A percentile compares a stretch with the other conserved stretches of the same genome.
These are phyloP conservation scores for Chaetomium fimeti DNA, from an alignment of 495 filamentous ascomycete species.

Conservation along the genomic window DNA sequence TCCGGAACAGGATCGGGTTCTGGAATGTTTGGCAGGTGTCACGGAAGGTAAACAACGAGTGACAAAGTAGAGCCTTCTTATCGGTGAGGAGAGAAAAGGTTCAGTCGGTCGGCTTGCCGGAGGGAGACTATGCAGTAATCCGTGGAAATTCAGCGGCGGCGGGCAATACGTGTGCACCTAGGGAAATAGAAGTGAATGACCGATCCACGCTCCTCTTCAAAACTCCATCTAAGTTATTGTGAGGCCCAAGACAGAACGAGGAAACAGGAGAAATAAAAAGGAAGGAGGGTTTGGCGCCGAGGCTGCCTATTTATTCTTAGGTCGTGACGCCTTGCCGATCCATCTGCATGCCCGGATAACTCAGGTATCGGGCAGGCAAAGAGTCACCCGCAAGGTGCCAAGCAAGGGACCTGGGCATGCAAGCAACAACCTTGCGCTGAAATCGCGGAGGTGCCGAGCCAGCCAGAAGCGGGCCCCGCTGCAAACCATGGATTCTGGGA, in stretches of 20 bases:
- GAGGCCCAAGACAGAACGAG: background rate
- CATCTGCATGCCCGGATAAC: background rate
- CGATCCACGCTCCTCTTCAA: background rate
- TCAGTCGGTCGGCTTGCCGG: background rate
- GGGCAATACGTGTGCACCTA: background rate
- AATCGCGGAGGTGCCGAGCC: constrained; percentile 11
- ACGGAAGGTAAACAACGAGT: background rate
- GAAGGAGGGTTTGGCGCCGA: constrained; percentile 9
- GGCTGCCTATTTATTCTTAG: constrained; percentile 2
- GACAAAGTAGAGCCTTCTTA: background rate
- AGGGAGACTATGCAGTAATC: background rate
- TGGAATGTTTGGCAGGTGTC: background rate
- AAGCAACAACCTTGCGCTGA: background rate
- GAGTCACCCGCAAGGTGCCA: background rate
- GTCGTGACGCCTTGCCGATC: background rate
- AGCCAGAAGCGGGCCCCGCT: background rate
- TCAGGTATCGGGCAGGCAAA: background rate
- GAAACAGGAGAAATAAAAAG: background rate
- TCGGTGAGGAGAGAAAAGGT: background rate
- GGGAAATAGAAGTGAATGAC: background rate
- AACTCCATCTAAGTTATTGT: background rate
- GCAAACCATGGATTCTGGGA: background rate
- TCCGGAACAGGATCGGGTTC: background rate
- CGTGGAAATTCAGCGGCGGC: background rate
- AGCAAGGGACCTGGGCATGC: background rate